Conservation (phyloP, 495 filamentous ascomycete species). For the Tuber indicum region DNA sequence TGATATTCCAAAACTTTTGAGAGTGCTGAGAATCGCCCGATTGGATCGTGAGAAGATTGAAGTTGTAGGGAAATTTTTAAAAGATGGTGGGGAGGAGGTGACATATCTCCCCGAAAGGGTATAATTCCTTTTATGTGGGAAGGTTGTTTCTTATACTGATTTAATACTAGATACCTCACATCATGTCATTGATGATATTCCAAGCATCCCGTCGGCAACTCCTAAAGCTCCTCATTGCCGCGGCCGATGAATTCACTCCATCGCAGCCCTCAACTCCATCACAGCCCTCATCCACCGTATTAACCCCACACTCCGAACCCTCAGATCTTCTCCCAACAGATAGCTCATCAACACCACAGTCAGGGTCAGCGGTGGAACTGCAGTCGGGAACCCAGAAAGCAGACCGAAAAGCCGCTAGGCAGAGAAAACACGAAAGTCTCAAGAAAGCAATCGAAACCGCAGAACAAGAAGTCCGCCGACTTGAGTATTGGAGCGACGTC, state of each 20-base stretch:
- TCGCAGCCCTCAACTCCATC: slow-evolving; percentile 8
- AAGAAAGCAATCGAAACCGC: slow-evolving; percentile 55
- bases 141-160: neutral
- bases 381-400: slow-evolving; percentile 16
- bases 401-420: slow-evolving; percentile 24
- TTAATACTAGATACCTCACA: slow-evolving; percentile 58
- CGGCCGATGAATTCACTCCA: slow-evolving; percentile 10
- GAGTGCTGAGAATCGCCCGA: slow-evolving; percentile 56
- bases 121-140: neutral
- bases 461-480: slow-evolving; percentile 58
- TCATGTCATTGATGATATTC: slow-evolving; percentile 82
- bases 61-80: slow-evolving; percentile 68
- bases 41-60: slow-evolving; percentile 90
- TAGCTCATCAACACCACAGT: neutral
- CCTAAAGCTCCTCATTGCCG: slow-evolving; percentile 55
- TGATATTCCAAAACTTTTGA: slow-evolving; percentile 60
- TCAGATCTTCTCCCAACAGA: neutral
- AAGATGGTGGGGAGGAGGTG: slow-evolving; percentile 72
- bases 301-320: slow-evolving; percentile 5
- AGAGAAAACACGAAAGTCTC: slow-evolving; percentile 50
- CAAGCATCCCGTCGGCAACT: slow-evolving; percentile 78
- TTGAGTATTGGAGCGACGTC: slow-evolving; percentile 73
- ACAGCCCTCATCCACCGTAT: slow-evolving; percentile 20
- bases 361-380: neutral
- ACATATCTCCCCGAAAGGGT: slow-evolving; percentile 65